These are phyloP conservation scores for Barnettozyma botsteinii DNA, from an alignment of 805 yeast genomes.

Conservation along the genomic window DNA sequence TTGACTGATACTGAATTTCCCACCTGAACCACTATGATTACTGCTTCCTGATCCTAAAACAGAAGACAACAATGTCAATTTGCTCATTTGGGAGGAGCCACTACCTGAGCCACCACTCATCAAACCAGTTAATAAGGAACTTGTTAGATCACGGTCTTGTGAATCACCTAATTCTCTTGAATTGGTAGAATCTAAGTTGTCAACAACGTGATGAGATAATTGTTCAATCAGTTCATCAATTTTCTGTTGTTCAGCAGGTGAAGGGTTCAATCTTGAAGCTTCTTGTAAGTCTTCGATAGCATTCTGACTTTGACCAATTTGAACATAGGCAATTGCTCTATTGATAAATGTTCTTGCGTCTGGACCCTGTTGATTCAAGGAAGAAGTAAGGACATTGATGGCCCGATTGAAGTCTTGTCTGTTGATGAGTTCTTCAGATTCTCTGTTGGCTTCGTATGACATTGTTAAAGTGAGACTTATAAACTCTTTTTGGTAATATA, in stretches of 20 bases:
- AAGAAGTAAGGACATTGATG: background rate
- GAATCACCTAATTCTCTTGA: constrained; percentile 18
- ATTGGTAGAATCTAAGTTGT: constrained; percentile 15
- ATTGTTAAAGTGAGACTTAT: too few relatives aligned
- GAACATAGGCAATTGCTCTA: constrained; percentile 18
- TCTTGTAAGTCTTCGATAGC: constrained; percentile 21
- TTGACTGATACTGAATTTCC: constrained; percentile 11
- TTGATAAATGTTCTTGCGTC: constrained; percentile 18
- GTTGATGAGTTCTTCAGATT: constrained; percentile 11
- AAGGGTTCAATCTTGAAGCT: constrained; percentile 22
- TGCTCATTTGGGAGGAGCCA: constrained; percentile 14
- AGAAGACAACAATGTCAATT: constrained; percentile 13
- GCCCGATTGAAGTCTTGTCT: constrained; percentile 6
- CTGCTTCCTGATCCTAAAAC: constrained; percentile 11
- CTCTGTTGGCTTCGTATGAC: constrained; percentile 11
- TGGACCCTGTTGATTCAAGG: constrained; percentile 10
- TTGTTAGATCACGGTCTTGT: constrained; percentile 17
- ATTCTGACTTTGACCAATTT: constrained; percentile 14
- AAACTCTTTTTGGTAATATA: too few relatives aligned
- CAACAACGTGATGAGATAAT: constrained; percentile 20
- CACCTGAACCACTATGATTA: constrained; percentile 3
- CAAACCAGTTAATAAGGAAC: constrained; percentile 19
- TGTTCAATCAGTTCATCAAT: constrained; percentile 20
- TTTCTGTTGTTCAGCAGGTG: constrained; percentile 11
- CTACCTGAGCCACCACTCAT: constrained; percentile 16